These are phyloP conservation scores for Acer yangbiense DNA, from an alignment of 345 rosid genomes.

Conservation along the genomic window DNA sequence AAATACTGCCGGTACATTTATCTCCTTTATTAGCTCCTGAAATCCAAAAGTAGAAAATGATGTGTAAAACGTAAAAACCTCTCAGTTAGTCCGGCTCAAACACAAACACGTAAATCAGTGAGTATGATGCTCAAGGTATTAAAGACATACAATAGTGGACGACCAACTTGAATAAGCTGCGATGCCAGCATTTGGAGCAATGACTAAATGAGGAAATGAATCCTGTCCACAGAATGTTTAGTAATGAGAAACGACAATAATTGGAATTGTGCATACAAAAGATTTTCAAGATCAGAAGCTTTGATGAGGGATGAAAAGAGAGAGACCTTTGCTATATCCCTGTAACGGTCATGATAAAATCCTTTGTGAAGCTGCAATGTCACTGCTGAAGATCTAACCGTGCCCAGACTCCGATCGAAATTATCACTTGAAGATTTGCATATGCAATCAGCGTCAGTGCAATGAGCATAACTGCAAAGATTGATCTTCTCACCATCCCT, in stretches of 20 bases:
- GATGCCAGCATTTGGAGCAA: slow-evolving; percentile 87
- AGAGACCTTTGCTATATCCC: slow-evolving; percentile 55
- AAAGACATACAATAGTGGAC: slow-evolving; percentile 66
- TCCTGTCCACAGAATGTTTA: slow-evolving; percentile 42
- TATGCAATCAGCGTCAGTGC: slow-evolving; percentile 56
- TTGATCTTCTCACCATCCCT: slow-evolving; percentile 73
- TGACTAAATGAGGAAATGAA: slow-evolving; percentile 64
- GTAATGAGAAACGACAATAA: slow-evolving; percentile 13
- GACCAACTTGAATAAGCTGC: slow-evolving; percentile 89
- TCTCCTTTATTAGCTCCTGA: slow-evolving; percentile 76
- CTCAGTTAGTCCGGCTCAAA: neutral
- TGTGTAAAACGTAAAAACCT: neutral
- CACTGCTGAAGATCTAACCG: slow-evolving; percentile 38
- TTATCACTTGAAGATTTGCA: slow-evolving; percentile 52
- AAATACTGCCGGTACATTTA: slow-evolving; percentile 72
- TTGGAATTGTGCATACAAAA: slow-evolving; percentile 6
- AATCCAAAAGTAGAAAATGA: slow-evolving; percentile 1
- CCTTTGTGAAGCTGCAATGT: slow-evolving; percentile 67
- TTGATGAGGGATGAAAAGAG: slow-evolving; percentile 4
- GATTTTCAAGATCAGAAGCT: slow-evolving; percentile 2
- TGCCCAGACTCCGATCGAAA: neutral
- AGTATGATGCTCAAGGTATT: slow-evolving; percentile 2
- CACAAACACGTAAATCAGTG: neutral
- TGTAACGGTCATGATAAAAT: slow-evolving; percentile 71
- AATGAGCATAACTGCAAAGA: slow-evolving; percentile 46